Evolutionary conservation across 129 eudicot species (phyloP).

Genomic region (Scalesia atractyloides): DNA sequence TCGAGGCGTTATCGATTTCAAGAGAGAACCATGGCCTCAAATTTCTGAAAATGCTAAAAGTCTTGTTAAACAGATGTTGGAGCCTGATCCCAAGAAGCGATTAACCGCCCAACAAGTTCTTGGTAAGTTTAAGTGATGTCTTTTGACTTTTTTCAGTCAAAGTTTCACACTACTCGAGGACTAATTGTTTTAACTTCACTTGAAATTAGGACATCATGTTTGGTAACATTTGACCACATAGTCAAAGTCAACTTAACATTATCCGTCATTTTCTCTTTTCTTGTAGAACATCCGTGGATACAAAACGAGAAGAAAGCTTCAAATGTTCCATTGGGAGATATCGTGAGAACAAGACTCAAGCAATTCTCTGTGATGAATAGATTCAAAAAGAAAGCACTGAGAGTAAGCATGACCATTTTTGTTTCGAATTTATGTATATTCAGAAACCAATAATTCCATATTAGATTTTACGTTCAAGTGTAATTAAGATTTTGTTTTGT

Average conservation of each 20-base stretch:
- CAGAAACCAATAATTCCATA: background rate
- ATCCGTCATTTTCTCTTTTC: background rate
- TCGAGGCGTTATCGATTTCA: conserved; percentile 84
- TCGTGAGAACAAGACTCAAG: conserved; percentile 89
- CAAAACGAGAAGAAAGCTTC: conserved; percentile 91
- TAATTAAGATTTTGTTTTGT: background rate
- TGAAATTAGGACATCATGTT: background rate
- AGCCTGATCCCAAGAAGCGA: conserved; percentile 82
- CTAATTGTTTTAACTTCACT: background rate
- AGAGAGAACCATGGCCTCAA: conserved; percentile 99
- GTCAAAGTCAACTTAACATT: conserved; percentile 2
- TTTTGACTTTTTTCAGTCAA: conserved; percentile 10
- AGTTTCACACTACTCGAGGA: background rate
- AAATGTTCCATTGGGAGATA: conserved; percentile 95
- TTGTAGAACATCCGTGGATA: conserved; percentile 92
- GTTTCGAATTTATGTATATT: background rate
- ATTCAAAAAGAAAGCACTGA: conserved; percentile 90
- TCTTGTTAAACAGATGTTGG: conserved; percentile 89
- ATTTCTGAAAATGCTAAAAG: conserved; percentile 86
- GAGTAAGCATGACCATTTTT: conserved; percentile 52
- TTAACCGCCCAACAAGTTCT: conserved; percentile 95
- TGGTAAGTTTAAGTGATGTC: conserved; percentile 52
- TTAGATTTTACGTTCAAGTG: conserved; percentile 1
- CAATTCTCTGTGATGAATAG: conserved; percentile 92
- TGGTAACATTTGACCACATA: conserved; percentile 13